These are phyloP conservation scores for Davidsoniella australis DNA, from an alignment of 2,329 filamentous ascomycete species.

Conservation along the genomic window DNA sequence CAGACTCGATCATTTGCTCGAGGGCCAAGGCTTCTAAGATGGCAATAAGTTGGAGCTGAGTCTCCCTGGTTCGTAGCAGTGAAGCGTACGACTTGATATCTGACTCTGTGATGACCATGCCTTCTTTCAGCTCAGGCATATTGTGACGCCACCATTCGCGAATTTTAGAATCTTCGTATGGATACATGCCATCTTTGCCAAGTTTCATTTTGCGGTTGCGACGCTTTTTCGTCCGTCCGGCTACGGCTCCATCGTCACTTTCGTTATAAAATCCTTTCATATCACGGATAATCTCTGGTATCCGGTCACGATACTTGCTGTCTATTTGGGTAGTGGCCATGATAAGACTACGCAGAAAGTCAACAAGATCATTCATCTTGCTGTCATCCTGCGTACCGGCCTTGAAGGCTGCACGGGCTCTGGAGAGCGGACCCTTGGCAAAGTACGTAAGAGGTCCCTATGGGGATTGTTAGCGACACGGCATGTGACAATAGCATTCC, in stretches of 20 bases:
- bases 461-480: not conserved
- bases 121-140: slow-evolving; percentile 30
- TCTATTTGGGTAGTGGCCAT: slow-evolving; percentile 51
- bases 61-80: slow-evolving; percentile 55
- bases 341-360: slow-evolving; percentile 53
- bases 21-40: slow-evolving; percentile 62
- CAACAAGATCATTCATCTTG: slow-evolving; percentile 44
- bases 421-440: slow-evolving; percentile 63
- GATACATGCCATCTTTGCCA: slow-evolving; percentile 52
- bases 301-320: slow-evolving; percentile 60
- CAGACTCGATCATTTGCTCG: slow-evolving; percentile 32
- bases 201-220: slow-evolving; percentile 48
- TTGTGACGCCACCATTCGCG: slow-evolving; percentile 52
- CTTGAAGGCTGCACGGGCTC: slow-evolving; percentile 54
- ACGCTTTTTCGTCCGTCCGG: slow-evolving; percentile 27
- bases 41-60: slow-evolving; percentile 63
- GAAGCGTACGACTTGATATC: slow-evolving; percentile 46
- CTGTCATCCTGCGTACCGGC: slow-evolving; percentile 42
- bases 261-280: slow-evolving; percentile 41
- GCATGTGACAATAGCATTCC: slow-evolving; percentile 15
- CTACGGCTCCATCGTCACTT: slow-evolving; percentile 22
- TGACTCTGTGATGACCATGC: slow-evolving; percentile 28
- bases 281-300: slow-evolving; percentile 43
- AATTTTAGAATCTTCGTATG: slow-evolving; percentile 46
- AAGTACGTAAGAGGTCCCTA: slow-evolving; percentile 69